Evolutionary conservation across 495 filamentous ascomycete genomes (phyloP).

Genomic region (Neurospora africana): DNA sequence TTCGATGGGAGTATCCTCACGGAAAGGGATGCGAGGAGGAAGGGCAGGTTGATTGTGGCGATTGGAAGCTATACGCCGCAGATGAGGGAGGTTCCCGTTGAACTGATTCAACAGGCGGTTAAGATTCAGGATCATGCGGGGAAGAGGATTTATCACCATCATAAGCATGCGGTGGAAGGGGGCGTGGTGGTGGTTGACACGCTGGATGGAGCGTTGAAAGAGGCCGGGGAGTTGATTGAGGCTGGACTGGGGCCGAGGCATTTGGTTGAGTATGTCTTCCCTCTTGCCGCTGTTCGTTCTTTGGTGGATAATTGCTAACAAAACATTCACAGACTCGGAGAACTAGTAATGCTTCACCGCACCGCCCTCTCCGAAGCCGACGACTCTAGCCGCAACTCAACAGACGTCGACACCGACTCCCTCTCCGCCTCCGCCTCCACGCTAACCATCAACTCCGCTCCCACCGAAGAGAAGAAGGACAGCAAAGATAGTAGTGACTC

Average conservation of each 20-base stretch:
- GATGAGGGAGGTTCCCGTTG: slow-evolving; percentile 78
- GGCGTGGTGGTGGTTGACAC: slow-evolving; percentile 85
- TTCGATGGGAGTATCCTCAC: slow-evolving; percentile 50
- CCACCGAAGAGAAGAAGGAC: slow-evolving; percentile 7
- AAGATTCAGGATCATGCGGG: slow-evolving; percentile 33
- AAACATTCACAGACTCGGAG: slow-evolving; percentile 42
- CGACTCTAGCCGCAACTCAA: background rate
- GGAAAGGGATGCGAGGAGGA: slow-evolving; percentile 54
- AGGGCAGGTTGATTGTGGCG: slow-evolving; percentile 66
- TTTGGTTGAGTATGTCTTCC: slow-evolving; percentile 54
- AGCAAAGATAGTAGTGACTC: background rate
- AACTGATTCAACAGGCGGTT: slow-evolving; percentile 61
- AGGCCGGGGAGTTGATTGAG: slow-evolving; percentile 83
- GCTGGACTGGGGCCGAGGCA: slow-evolving; percentile 60
- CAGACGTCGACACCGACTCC: slow-evolving; percentile 3
- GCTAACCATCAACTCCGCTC: background rate
- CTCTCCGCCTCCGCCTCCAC: slow-evolving; percentile 10
- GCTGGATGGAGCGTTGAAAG: slow-evolving; percentile 63
- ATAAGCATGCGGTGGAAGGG: slow-evolving; percentile 41
- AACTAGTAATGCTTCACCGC: slow-evolving; percentile 56
- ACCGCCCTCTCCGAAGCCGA: slow-evolving; percentile 17
- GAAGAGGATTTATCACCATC: slow-evolving; percentile 51
- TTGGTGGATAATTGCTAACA: slow-evolving; percentile 9
- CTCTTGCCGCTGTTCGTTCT: background rate
- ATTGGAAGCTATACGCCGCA: slow-evolving; percentile 76